Conservation (phyloP, 208 protist genomes). For the Leishmania guyanensis region DNA sequence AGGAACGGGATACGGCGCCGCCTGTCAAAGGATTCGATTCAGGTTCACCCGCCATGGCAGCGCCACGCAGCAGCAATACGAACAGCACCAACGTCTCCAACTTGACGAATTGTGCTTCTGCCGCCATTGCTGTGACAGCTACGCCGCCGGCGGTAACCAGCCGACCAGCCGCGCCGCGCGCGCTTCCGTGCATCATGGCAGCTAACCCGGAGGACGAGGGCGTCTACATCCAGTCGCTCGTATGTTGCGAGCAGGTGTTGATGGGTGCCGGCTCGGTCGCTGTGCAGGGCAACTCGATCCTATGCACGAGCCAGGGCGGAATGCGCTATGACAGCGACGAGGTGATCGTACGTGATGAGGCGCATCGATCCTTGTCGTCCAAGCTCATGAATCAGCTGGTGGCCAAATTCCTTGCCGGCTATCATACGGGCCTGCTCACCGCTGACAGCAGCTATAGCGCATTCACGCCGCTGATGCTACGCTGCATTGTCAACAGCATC, state of each 20-base stretch:
- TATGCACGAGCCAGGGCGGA: conserved; percentile 49
- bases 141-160: background rate
- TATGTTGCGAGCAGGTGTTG: conserved; percentile 66
- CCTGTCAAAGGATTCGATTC: background rate
- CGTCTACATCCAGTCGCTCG: conserved; percentile 49
- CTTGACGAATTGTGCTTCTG: background rate
- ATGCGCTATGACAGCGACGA: conserved; percentile 75
- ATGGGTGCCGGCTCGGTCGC: conserved; percentile 63
- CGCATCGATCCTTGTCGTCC: conserved; percentile 45
- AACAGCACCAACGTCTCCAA: background rate
- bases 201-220: conserved; percentile 10
- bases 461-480: conserved; percentile 70
- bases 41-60: background rate
- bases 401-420: conserved; percentile 52
- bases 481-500: conserved; percentile 61
- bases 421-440: conserved; percentile 64
- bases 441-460: conserved; percentile 77
- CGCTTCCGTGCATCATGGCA: conserved; percentile 27
- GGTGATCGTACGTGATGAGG: conserved; percentile 53
- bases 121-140: background rate
- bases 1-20: conserved; percentile 14
- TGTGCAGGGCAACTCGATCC: conserved; percentile 64
- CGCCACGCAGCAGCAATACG: background rate
- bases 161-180: conserved; percentile 2
- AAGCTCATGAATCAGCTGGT: conserved; percentile 64